phyloP scores from a whole-genome alignment of 306 rosid genomes.

The Dryas alaskensis region DNA sequence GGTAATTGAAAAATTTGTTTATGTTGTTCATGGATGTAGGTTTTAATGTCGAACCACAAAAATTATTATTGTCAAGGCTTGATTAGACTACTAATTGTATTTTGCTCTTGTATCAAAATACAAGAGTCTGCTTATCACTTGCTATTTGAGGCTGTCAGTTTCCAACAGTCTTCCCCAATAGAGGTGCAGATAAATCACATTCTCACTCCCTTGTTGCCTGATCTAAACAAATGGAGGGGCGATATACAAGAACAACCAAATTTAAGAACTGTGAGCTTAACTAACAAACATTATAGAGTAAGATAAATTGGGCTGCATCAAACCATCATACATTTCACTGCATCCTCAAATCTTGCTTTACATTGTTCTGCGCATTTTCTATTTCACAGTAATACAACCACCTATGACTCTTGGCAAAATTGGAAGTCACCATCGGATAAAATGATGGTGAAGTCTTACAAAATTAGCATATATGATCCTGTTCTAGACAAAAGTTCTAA shows the following conservation, averaged over 20 bases:
- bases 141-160: too few relatives aligned
- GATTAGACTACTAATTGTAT: too few relatives aligned
- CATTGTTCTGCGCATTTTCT: background rate
- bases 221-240: too few relatives aligned
- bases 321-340: too few relatives aligned
- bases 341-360: background rate
- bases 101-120: background rate
- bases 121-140: too few relatives aligned
- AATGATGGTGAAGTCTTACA: background rate
- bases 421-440: background rate
- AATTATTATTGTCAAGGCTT: background rate
- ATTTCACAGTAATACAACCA: background rate
- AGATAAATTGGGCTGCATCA: too few relatives aligned
- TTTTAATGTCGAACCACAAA: background rate
- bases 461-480: constrained; percentile 3
- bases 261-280: background rate
- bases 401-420: background rate
- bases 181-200: too few relatives aligned
- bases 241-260: background rate
- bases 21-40: background rate
- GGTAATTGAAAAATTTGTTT: background rate
- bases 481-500: background rate
- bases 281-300: too few relatives aligned
- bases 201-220: too few relatives aligned
- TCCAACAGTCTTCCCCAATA: too few relatives aligned